phyloP scores from a whole-genome alignment of 805 yeast genomes.

The Zygoascus tannicola region DNA sequence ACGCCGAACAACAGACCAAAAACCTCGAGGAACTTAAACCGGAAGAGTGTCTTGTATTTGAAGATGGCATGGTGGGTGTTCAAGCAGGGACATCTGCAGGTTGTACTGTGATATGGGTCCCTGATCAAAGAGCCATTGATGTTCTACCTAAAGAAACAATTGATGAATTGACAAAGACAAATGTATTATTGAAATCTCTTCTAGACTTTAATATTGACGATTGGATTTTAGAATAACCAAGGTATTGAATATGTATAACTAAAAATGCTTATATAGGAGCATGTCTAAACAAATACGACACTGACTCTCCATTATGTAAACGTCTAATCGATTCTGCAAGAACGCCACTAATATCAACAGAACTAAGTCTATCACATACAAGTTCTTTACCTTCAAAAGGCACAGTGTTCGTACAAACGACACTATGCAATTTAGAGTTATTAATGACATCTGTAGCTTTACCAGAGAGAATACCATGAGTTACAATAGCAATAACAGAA shows the following conservation, averaged over 20 bases:
- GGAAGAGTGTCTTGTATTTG: slow-evolving; percentile 81
- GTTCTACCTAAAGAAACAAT: slow-evolving; percentile 37
- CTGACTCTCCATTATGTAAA: slow-evolving; percentile 93
- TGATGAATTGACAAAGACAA: slow-evolving; percentile 45
- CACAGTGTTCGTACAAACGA: slow-evolving; percentile 90
- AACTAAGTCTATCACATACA: slow-evolving; percentile 57
- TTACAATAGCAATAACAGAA: slow-evolving; percentile 85
- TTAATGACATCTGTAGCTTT: slow-evolving; percentile 71
- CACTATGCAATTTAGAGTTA: slow-evolving; percentile 54
- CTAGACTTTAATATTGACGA: slow-evolving; percentile 42
- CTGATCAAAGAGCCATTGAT: slow-evolving; percentile 63
- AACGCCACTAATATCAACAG: slow-evolving; percentile 76
- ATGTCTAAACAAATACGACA: slow-evolving; percentile 75
- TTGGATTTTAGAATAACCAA: slow-evolving; percentile 24
- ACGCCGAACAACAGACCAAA: slow-evolving; percentile 38
- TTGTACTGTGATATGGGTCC: slow-evolving; percentile 88
- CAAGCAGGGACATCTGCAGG: slow-evolving; percentile 75
- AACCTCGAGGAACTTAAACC: slow-evolving; percentile 46
- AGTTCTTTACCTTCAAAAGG: slow-evolving; percentile 65
- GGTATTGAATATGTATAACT: no score
- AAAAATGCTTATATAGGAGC: slow-evolving; percentile 33
- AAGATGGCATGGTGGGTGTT: slow-evolving; percentile 93
- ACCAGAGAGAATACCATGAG: slow-evolving; percentile 92
- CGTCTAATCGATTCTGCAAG: slow-evolving; percentile 92
- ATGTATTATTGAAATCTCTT: slow-evolving; percentile 46